Conservation (phyloP, 2,329 filamentous ascomycete genomes). For the Aspergillus latus region DNA sequence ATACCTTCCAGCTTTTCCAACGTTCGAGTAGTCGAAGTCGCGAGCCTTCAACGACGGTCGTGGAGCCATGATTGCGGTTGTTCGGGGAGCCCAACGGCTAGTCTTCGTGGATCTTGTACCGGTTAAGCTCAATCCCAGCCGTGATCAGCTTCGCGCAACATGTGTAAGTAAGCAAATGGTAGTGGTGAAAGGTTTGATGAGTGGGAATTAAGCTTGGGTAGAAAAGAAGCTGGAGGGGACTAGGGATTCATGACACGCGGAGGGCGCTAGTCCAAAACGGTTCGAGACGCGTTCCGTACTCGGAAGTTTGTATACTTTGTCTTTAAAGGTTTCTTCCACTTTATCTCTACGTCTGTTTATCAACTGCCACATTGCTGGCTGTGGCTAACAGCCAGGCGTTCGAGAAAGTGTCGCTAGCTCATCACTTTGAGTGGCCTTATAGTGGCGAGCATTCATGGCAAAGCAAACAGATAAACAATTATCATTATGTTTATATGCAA, state of each 20-base stretch:
- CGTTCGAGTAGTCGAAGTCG: constrained; percentile 50
- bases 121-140: neutral
- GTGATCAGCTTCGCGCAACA: neutral
- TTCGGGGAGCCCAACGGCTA: neutral
- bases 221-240: constrained; percentile 19
- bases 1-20: constrained; percentile 50
- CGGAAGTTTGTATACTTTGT: neutral
- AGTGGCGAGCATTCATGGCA: too few relatives aligned
- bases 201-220: constrained; percentile 6
- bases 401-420: too few relatives aligned
- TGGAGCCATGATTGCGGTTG: constrained; percentile 36
- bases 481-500: too few relatives aligned
- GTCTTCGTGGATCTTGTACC: neutral
- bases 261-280: constrained; percentile 36
- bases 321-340: neutral
- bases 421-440: too few relatives aligned
- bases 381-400: too few relatives aligned
- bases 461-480: too few relatives aligned
- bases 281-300: constrained; percentile 33
- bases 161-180: neutral
- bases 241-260: constrained; percentile 23
- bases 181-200: neutral
- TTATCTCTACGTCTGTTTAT: neutral
- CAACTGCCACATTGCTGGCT: neutral
- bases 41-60: constrained; percentile 43